Evolutionary conservation across 83 land plant genomes (phyloP), one percentile per base, ranked within the genome.

Genomic region (Thuja plicata): DNA sequence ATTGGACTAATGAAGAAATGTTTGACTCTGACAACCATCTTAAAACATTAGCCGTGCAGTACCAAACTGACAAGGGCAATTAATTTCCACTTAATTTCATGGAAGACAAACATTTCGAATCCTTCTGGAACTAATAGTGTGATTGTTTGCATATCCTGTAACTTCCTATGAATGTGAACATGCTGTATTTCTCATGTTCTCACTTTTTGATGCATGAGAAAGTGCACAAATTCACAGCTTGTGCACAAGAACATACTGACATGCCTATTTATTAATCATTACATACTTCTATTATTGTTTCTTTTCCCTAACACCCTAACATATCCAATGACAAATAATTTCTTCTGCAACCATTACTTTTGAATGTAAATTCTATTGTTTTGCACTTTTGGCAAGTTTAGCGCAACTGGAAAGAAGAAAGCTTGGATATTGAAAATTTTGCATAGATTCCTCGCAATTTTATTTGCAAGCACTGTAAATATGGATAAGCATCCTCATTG

Each of bases 41-140:
- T 21, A 80, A 38, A 24, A 80, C 46, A 80, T 80, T 40, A 80
- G 48, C 84, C 78, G 24, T 80, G 50, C 48, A 80, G 12, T 74
- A 3, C 48, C 37, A 80, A 16, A 80, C 43, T 80, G 10, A 21
- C 10, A 41, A 80, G 21, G n/a, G 10, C 3, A 7, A 37, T 80
- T 41, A 80, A 41, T 80, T 41, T 41, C 84, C n/a, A 80, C 12
- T 80, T 41, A 80, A 24, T 80, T 80, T 41, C 84, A 80, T 80
- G n/a, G n/a, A 40, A 80, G n/a, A 80, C 84, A 80, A 19, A 17
- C n/a, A 19, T 80, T 41, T 41, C 12, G 38, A 74, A 32, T 13
- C 12, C 15, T 8, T 13, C 15, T 52, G 10, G 55, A 13, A 15
- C 43, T 37, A 16, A 17, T 41, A 7, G 1, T 43, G 3, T 21